phyloP scores from a whole-genome alignment of 2,329 filamentous ascomycete species.

The Emmonsiellopsis sp. region DNA sequence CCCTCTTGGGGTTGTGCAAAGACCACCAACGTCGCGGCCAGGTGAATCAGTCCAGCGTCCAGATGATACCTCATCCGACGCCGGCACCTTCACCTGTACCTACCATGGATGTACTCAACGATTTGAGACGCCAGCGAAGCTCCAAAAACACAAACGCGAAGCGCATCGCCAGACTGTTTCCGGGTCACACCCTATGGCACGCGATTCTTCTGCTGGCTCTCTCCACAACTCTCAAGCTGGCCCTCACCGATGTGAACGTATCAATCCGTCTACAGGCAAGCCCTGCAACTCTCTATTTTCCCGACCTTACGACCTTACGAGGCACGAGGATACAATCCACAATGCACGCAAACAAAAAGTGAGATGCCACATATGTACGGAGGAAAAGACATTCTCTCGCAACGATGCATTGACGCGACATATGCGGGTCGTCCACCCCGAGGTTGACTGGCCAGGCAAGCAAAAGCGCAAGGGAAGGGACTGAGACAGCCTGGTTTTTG shows the following conservation, averaged over 20 bases:
- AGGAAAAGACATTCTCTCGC: constrained; percentile 94
- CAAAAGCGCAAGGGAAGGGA: constrained; percentile 30
- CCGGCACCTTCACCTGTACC: constrained; percentile 90
- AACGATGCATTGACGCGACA: constrained; percentile 91
- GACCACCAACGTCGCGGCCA: constrained; percentile 29
- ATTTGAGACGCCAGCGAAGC: constrained; percentile 75
- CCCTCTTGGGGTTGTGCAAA: constrained; percentile 7
- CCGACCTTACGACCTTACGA: constrained; percentile 87
- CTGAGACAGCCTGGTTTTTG: constrained; percentile 11
- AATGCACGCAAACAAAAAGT: constrained; percentile 92
- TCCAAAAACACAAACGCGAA: constrained; percentile 95
- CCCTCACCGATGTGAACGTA: constrained; percentile 83
- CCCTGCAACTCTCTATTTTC: constrained; percentile 93
- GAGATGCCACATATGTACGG: constrained; percentile 80
- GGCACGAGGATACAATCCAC: constrained; percentile 96
- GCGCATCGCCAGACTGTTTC: constrained; percentile 69
- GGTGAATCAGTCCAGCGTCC: constrained; percentile 43
- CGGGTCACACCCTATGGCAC: constrained; percentile 34
- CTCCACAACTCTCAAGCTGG: constrained; percentile 78
- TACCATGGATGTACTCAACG: constrained; percentile 83
- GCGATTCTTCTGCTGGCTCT: constrained; percentile 36
- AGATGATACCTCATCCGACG: constrained; percentile 57
- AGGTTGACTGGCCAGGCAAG: constrained; percentile 72
- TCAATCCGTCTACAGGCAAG: constrained; percentile 91
- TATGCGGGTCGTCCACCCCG: constrained; percentile 87